Percentiles rank a stretch among this genome's conserved stretches.
These are phyloP conservation scores for Symmetrospora coprosmae DNA, from an alignment of 768 basidiomycete species.

Conservation along the genomic window DNA sequence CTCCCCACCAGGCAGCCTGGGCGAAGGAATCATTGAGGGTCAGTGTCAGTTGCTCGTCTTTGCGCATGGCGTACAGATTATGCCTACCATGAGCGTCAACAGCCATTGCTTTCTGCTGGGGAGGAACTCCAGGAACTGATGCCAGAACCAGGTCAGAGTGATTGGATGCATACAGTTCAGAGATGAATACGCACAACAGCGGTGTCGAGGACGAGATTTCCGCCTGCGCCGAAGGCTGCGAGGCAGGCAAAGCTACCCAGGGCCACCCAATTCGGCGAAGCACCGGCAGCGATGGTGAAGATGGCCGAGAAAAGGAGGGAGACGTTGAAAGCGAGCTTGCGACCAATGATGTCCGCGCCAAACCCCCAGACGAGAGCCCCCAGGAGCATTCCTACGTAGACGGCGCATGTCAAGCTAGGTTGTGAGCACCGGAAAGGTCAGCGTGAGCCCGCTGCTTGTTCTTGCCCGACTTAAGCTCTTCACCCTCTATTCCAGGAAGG, in stretches of 20 bases:
- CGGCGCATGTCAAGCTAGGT: neutral
- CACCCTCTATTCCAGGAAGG: neutral
- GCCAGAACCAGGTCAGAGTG: too few relatives aligned
- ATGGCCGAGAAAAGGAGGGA: neutral
- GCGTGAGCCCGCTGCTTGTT: too few relatives aligned
- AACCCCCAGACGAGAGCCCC: neutral
- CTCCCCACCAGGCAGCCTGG: neutral
- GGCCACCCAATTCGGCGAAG: neutral
- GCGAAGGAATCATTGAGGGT: too few relatives aligned
- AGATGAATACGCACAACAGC: too few relatives aligned
- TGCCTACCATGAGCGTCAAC: neutral
- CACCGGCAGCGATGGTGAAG: neutral
- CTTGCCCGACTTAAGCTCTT: too few relatives aligned
- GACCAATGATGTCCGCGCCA: neutral
- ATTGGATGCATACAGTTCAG: too few relatives aligned
- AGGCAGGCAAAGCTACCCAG: neutral
- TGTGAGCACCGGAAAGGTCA: too few relatives aligned
- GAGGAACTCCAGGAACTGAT: neutral
- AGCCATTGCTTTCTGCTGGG: neutral
- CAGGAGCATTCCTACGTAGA: neutral
- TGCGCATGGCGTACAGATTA: too few relatives aligned
- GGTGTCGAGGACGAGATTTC: neutral
- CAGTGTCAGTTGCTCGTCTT: too few relatives aligned
- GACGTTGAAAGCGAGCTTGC: neutral
- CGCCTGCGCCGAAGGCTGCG: neutral